Evolutionary conservation across 805 yeast genomes (phyloP).

Genomic region (Debaryomyces maramus): DNA sequence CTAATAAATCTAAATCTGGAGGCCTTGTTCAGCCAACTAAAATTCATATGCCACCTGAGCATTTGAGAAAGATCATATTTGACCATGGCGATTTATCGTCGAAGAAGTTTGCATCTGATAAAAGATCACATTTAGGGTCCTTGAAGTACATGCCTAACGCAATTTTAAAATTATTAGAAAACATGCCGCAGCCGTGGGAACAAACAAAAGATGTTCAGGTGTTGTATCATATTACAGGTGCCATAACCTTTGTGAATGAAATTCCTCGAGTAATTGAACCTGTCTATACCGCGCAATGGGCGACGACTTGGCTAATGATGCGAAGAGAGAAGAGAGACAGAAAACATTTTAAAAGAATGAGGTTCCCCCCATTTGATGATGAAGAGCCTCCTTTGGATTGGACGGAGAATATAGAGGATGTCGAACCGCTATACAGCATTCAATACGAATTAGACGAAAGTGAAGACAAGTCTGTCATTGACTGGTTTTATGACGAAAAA

Average conservation of each 20-base stretch:
- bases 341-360: slow-evolving; percentile 83
- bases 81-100: slow-evolving; percentile 87
- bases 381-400: slow-evolving; percentile 92
- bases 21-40: slow-evolving; percentile 60
- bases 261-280: slow-evolving; percentile 91
- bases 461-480: slow-evolving; percentile 60
- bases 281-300: slow-evolving; percentile 93
- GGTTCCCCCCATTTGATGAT: slow-evolving; percentile 95
- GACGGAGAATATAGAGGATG: slow-evolving; percentile 72
- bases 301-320: slow-evolving; percentile 89
- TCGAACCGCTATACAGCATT: slow-evolving; percentile 73
- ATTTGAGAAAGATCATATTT: slow-evolving; percentile 76
- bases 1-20: slow-evolving; percentile 28
- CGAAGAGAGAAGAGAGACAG: slow-evolving; percentile 91
- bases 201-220: slow-evolving; percentile 80
- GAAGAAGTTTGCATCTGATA: slow-evolving; percentile 76
- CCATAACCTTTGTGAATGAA: slow-evolving; percentile 93
- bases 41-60: slow-evolving; percentile 91
- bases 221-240: slow-evolving; percentile 87
- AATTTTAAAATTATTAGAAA: slow-evolving; percentile 79
- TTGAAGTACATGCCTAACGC: slow-evolving; percentile 97
- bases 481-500: slow-evolving; percentile 79
- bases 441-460: slow-evolving; percentile 61
- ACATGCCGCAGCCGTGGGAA: slow-evolving; percentile 99
- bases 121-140: slow-evolving; percentile 85